A percentile compares a stretch with the other conserved stretches of the same genome.
Evolutionary conservation across 257 asterid species (phyloP).

Genomic region (Haberlea rhodopensis): DNA sequence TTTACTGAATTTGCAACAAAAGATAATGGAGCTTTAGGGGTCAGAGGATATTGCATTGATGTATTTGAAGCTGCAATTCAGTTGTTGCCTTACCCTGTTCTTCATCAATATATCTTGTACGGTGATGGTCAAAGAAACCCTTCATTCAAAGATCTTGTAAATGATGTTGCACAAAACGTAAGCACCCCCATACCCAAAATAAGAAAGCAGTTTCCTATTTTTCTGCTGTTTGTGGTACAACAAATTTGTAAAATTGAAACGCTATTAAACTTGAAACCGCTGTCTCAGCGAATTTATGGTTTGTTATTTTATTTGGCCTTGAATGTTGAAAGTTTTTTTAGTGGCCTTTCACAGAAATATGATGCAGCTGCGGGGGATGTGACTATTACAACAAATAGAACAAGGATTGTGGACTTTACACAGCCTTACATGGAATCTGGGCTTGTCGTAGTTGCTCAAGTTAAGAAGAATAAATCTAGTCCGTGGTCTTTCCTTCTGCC

Average conservation of each 20-base stretch:
- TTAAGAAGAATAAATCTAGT: conserved; percentile 55
- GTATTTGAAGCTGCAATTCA: conserved; percentile 73
- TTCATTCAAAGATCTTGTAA: conserved; percentile 38
- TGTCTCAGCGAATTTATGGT: background rate
- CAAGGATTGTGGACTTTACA: conserved; percentile 85
- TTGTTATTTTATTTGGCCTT: background rate
- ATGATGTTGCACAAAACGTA: conserved; percentile 49
- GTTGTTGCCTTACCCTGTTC: conserved; percentile 64
- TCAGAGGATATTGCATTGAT: conserved; percentile 73
- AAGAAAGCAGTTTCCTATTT: background rate
- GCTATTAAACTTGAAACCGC: too few species aligned
- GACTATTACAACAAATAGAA: conserved; percentile 83
- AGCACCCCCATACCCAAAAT: conserved; percentile 27
- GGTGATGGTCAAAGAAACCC: conserved; percentile 79
- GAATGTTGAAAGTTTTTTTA: conserved; percentile 7
- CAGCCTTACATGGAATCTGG: conserved; percentile 94
- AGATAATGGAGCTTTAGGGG: conserved; percentile 54
- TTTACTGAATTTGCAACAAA: conserved; percentile 48
- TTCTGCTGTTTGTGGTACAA: too few species aligned
- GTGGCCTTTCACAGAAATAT: conserved; percentile 45
- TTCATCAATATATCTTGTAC: conserved; percentile 47
- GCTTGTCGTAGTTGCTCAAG: conserved; percentile 69
- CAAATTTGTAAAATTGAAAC: too few species aligned
- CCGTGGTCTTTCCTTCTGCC: conserved; percentile 95
- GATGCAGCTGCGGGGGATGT: conserved; percentile 96